phyloP scores from a whole-genome alignment of 202 grass and related monocot genomes.

The Saccharum hybrid region DNA sequence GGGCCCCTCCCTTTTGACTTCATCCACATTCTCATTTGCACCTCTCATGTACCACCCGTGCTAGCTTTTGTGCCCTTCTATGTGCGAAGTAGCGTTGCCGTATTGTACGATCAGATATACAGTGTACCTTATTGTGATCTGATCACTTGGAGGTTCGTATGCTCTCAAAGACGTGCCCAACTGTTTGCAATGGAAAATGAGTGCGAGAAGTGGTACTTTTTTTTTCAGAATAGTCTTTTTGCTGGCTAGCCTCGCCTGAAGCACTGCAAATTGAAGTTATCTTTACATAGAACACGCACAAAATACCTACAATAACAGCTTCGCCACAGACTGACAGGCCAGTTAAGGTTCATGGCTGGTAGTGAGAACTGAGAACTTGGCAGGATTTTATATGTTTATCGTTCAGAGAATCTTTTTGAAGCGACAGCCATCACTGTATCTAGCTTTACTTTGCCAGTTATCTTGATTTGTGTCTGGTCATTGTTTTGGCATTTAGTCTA shows the following conservation, averaged over 20 bases:
- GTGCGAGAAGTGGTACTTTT: no score
- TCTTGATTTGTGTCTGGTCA: slow-evolving; percentile 27
- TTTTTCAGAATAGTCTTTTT: slow-evolving; percentile 26
- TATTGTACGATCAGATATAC: no score
- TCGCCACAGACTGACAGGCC: not conserved
- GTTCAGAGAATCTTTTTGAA: not conserved
- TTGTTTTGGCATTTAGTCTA: slow-evolving; percentile 15
- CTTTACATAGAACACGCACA: not conserved
- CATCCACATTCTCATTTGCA: no score
- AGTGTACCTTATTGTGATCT: no score
- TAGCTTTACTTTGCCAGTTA: slow-evolving; percentile 23
- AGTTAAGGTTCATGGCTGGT: slow-evolving; percentile 15
- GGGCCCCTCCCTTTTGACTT: no score
- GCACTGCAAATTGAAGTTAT: not conserved
- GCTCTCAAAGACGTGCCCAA: no score
- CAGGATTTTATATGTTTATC: slow-evolving; percentile 15
- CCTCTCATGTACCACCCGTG: no score
- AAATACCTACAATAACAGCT: not conserved
- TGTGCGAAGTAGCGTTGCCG: no score
- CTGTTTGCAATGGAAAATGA: no score
- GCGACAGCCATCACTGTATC: slow-evolving; percentile 23
- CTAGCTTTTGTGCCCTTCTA: no score
- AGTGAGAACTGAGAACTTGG: not conserved
- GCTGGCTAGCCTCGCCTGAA: slow-evolving; percentile 5
- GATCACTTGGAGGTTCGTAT: no score